These are phyloP conservation scores for Ocimum tenuiflorum DNA, from an alignment of 257 asterid genomes.

Conservation along the genomic window DNA sequence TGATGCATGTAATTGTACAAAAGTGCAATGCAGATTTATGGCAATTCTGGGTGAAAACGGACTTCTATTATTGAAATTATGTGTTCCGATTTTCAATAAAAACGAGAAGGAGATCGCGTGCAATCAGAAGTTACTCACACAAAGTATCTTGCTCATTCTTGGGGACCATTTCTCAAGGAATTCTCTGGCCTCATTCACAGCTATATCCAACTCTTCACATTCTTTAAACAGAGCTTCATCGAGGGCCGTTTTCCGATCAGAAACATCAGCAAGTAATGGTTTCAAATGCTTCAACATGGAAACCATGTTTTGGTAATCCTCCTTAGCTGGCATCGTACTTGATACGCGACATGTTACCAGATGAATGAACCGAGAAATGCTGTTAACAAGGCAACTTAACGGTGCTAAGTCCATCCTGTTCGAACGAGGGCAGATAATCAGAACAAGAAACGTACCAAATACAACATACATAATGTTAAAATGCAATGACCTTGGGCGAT, in stretches of 20 bases:
- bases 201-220: constrained; percentile 72
- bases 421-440: constrained; percentile 6
- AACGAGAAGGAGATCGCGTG: not conserved
- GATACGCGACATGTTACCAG: constrained; percentile 59
- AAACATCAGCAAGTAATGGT: constrained; percentile 55
- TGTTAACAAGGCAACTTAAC: constrained; percentile 71
- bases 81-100: too few species aligned
- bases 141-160: constrained; percentile 78
- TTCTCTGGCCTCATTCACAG: constrained; percentile 78
- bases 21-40: too few species aligned
- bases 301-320: constrained; percentile 48
- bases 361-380: constrained; percentile 82
- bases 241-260: constrained; percentile 34
- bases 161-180: constrained; percentile 90
- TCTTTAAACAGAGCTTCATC: constrained; percentile 45
- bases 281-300: constrained; percentile 62
- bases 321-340: constrained; percentile 56
- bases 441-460: not conserved
- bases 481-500: not conserved
- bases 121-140: constrained; percentile 47
- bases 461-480: not conserved
- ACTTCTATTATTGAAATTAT: not conserved
- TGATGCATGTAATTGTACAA: too few species aligned
- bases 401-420: constrained; percentile 78
- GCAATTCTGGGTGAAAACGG: too few species aligned